Percentiles rank a stretch among this genome's conserved stretches.
These are phyloP conservation scores for Rhodotorula kratochvilovae DNA, from an alignment of 768 basidiomycete species.

Conservation along the genomic window DNA sequence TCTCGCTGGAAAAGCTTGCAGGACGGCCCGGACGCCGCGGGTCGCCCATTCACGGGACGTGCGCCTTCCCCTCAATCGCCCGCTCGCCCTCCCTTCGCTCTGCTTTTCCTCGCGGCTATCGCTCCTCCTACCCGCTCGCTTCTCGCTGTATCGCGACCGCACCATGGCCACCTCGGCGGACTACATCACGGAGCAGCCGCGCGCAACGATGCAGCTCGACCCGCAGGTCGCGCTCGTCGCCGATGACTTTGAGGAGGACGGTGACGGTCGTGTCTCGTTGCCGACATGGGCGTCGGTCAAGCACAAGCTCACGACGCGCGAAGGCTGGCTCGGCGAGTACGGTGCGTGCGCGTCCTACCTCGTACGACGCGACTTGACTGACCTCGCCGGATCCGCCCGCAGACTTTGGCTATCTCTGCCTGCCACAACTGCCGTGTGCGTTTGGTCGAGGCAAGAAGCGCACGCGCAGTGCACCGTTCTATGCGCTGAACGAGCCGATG, in stretches of 20 bases:
- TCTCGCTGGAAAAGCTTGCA: too few species aligned
- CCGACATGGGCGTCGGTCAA: neutral
- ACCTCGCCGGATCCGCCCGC: neutral
- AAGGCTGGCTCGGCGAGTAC: neutral
- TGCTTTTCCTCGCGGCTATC: neutral
- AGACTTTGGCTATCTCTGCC: neutral
- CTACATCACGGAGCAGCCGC: neutral
- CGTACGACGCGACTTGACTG: neutral
- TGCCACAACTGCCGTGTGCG: neutral
- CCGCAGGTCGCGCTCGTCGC: neutral
- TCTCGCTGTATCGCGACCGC: neutral
- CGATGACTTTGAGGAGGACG: neutral
- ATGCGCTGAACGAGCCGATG: neutral
- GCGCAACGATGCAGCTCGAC: neutral
- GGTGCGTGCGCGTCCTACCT: neutral
- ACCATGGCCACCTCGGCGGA: neutral
- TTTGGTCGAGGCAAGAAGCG: neutral
- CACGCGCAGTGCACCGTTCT: neutral
- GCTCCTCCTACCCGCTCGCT: neutral
- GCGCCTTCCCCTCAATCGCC: too few species aligned
- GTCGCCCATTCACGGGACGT: too few species aligned
- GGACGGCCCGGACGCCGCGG: too few species aligned
- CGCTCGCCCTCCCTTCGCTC: too few species aligned
- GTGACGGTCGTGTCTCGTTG: neutral
- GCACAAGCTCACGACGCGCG: neutral